Evolutionary conservation across 805 yeast species (phyloP).

Genomic region (Cyberlindnera euphorbiiphila): DNA sequence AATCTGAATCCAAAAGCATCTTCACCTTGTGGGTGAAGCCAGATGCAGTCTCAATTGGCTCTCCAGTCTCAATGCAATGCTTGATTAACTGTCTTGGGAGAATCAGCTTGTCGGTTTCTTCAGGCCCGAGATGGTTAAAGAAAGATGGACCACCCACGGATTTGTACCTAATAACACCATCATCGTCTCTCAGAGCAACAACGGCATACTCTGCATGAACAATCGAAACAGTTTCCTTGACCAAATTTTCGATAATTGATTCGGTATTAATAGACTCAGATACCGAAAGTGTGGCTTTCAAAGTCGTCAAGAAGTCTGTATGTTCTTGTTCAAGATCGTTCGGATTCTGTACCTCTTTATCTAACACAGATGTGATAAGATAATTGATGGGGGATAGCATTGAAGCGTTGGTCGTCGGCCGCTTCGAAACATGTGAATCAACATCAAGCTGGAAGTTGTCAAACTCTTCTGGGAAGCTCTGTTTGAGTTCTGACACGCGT

Average conservation of each 20-base stretch:
- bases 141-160: conserved; percentile 30
- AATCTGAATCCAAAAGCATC: conserved; percentile 34
- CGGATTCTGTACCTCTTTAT: conserved; percentile 15
- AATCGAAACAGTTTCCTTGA: conserved; percentile 37
- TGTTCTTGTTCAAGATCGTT: conserved; percentile 7
- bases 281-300: conserved; percentile 45
- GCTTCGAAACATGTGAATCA: conserved; percentile 15
- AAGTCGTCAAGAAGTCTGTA: conserved; percentile 32
- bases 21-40: conserved; percentile 33
- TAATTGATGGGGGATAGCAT: conserved; percentile 26
- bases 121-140: conserved; percentile 33
- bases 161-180: conserved; percentile 29
- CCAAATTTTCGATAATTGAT: conserved; percentile 35
- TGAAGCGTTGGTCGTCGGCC: conserved; percentile 1
- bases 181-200: conserved; percentile 30
- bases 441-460: conserved; percentile 27
- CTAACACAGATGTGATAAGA: conserved; percentile 28
- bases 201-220: conserved; percentile 36
- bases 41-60: conserved; percentile 34
- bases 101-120: conserved; percentile 1
- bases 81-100: conserved; percentile 39
- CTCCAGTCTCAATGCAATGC: conserved; percentile 37
- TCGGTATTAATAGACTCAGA: conserved; percentile 41
- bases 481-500: conserved; percentile 27
- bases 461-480: conserved; percentile 30